Base-by-base conservation (phyloP, 2,329 filamentous ascomycete species). In the Penicillium sp. region DNA sequence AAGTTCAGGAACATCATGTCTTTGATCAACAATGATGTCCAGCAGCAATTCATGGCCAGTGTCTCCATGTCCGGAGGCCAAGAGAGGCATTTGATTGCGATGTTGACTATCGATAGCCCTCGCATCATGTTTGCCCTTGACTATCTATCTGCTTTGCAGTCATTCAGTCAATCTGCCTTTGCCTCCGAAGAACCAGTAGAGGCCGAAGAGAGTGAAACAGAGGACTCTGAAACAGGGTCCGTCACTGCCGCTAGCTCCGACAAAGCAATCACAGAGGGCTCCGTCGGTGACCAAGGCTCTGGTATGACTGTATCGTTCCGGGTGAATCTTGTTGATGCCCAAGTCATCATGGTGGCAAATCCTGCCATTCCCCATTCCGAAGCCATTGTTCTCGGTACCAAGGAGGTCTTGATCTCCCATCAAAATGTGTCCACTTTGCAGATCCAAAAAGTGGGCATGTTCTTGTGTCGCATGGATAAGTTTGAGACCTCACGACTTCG, bases 1-100 rank as follows among this genome's bases (percentile, higher is more conserved):
- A 97, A 96, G 69, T 99, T 95, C 81, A 86, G 92, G 47, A 95
- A 93, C 72, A 97, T 99, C 75, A 97, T 99, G 94, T 92, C 92
- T 1, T 87, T 96, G 51, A 92, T 92, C 67, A 97, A 97, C 73
- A 93, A 92, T 63, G 88, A 92, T 52, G 92, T 94, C 50, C 84
- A 86, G 43, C 92, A 97, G 71, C 95, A 99, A 65, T 92, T 99
- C 67, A 99, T 99, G 94, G 94, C 94, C 16, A 97, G 89, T 69
- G 79, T 99, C 4, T 95, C 92, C 0, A 95, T 99, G 74, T 92
- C 92, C 0, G 90, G 92, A 14, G 92, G 92, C 3, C 79, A 86
- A 32, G 88, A 96, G 39, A 85, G 86, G 55, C 90, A 87, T 69
- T 75, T 97, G 52, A 95, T 97, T 66, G 91, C 90, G 1, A 89